These are phyloP conservation scores for Hemileccinum impolitum DNA, from an alignment of 768 basidiomycete genomes.

Conservation along the genomic window DNA sequence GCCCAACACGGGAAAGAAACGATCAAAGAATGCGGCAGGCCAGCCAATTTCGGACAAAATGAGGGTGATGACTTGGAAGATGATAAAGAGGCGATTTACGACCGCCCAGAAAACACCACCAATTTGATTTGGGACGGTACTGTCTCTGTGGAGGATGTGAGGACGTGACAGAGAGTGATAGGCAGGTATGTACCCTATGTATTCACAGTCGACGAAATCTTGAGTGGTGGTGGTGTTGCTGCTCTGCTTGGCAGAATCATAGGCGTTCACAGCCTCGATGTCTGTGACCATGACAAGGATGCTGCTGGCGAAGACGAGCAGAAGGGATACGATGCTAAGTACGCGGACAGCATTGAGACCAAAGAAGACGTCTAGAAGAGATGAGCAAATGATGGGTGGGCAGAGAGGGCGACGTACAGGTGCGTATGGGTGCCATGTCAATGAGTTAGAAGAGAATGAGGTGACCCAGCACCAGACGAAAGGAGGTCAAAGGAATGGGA, in stretches of 20 bases:
- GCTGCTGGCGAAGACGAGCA: slow-evolving; percentile 79
- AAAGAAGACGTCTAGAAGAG: slow-evolving; percentile 55
- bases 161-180: not conserved
- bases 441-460: slow-evolving; percentile 7
- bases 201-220: slow-evolving; percentile 58
- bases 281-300: slow-evolving; percentile 72
- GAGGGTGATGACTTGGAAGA: slow-evolving; percentile 79
- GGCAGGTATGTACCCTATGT: slow-evolving; percentile 59
- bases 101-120: slow-evolving; percentile 93
- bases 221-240: slow-evolving; percentile 30
- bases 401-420: slow-evolving; percentile 37
- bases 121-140: slow-evolving; percentile 87
- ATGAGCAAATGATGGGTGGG: slow-evolving; percentile 1
- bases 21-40: slow-evolving; percentile 74
- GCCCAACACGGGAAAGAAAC: slow-evolving; percentile 85
- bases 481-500: slow-evolving; percentile 5
- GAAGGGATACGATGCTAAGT: slow-evolving; percentile 73
- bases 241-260: slow-evolving; percentile 41
- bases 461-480: slow-evolving; percentile 33
- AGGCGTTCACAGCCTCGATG: slow-evolving; percentile 70
- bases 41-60: slow-evolving; percentile 81
- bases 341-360: slow-evolving; percentile 75
- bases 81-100: slow-evolving; percentile 81
- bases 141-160: slow-evolving; percentile 43
- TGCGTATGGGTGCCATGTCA: slow-evolving; percentile 34